A percentile compares a stretch with the other conserved stretches of the same genome.
Conservation (phyloP, 208 protist genomes). For the Leishmania turanica region DNA sequence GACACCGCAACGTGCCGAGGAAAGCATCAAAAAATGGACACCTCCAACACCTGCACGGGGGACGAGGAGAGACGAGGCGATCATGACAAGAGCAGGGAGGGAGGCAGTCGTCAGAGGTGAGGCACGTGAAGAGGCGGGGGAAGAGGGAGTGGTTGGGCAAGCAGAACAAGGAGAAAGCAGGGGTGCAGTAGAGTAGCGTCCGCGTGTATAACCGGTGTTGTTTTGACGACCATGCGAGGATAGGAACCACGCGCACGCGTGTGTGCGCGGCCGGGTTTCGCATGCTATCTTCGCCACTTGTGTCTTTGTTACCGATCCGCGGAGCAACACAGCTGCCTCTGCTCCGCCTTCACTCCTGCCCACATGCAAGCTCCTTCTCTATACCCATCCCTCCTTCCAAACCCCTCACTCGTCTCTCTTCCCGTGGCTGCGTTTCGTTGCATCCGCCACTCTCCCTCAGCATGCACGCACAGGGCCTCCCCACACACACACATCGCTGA, state of each 20-base stretch:
- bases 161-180: not conserved
- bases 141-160: not conserved
- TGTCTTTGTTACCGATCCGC: not conserved
- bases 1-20: not conserved
- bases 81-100: not conserved
- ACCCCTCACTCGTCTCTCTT: not conserved
- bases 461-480: not conserved
- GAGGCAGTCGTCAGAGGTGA: not conserved
- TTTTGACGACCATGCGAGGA: not conserved
- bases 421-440: not conserved
- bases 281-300: not conserved
- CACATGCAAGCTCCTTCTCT: not conserved
- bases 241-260: not conserved
- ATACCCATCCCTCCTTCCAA: not conserved
- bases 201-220: not conserved
- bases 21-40: not conserved
- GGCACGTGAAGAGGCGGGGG: not conserved
- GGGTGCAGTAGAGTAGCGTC: not conserved
- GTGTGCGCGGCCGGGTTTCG: not conserved
- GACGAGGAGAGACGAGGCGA: not conserved
- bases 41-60: not conserved
- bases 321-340: not conserved
- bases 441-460: not conserved
- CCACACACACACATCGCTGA: not conserved
- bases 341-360: not conserved